Evolutionary conservation across 2,329 filamentous ascomycete genomes (phyloP).

Genomic region (Diaporthe amygdali): DNA sequence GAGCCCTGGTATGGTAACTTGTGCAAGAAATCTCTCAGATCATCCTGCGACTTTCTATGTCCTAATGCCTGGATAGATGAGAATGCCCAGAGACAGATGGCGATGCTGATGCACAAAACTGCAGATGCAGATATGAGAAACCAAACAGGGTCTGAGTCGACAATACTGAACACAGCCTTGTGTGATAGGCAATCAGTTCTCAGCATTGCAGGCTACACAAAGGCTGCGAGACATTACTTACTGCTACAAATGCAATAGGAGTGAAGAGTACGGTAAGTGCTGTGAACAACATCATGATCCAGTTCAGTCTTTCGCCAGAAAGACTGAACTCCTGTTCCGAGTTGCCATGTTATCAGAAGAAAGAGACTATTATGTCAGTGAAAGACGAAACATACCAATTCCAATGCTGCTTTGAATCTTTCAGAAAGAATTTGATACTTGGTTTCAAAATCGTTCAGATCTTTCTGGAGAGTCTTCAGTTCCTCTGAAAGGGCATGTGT

Average conservation of each 20-base stretch:
- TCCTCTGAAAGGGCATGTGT: not conserved
- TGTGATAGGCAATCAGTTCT: not conserved
- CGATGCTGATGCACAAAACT: not conserved
- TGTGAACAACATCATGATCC: not conserved
- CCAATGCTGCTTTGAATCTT: not conserved
- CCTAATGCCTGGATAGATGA: not conserved
- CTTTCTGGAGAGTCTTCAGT: not conserved
- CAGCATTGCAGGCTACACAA: not conserved
- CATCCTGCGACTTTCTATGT: not conserved
- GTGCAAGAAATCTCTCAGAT: not conserved
- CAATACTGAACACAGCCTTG: not conserved
- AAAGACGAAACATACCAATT: not conserved
- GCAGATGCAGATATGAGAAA: not conserved
- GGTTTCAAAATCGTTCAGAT: not conserved
- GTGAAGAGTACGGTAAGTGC: not conserved
- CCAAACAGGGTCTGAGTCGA: not conserved
- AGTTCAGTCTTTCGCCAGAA: not conserved
- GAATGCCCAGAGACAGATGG: not conserved
- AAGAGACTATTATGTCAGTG: not conserved
- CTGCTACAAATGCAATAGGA: not conserved
- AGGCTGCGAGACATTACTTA: not conserved
- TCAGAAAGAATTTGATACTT: not conserved
- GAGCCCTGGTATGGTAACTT: not conserved
- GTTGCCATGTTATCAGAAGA: not conserved
- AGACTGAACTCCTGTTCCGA: not conserved